Evolutionary conservation across 2,329 filamentous ascomycete species (phyloP).

Genomic region (Neonectria magnoliae): DNA sequence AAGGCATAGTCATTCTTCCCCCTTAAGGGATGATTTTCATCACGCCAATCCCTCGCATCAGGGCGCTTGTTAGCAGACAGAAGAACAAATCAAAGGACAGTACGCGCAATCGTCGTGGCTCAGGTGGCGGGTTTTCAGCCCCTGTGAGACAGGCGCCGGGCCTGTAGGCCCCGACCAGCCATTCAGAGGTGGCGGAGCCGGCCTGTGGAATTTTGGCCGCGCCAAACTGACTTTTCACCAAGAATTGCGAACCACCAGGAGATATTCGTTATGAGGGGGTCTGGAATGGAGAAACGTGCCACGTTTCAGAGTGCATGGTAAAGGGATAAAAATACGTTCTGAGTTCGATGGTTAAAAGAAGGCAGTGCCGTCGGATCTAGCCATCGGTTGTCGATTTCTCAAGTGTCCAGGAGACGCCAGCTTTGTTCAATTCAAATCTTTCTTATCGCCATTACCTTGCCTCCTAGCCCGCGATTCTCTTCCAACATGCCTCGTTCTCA

Average conservation of each 20-base stretch:
- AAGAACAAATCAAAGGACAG: too few species aligned
- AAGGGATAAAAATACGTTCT: neutral
- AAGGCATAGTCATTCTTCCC: neutral
- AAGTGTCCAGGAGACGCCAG: neutral
- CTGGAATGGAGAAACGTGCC: slow-evolving; percentile 28
- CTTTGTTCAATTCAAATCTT: neutral
- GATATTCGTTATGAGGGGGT: slow-evolving; percentile 4
- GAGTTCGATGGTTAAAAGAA: neutral
- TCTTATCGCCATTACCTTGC: neutral
- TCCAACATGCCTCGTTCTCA: slow-evolving; percentile 24
- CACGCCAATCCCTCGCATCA: neutral
- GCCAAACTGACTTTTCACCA: slow-evolving; percentile 13
- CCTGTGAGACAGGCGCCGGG: neutral
- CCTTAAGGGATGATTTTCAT: neutral
- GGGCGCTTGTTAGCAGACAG: neutral
- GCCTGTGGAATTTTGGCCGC: slow-evolving; percentile 27
- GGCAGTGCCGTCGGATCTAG: neutral
- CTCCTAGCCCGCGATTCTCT: neutral
- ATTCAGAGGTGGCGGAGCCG: slow-evolving; percentile 11
- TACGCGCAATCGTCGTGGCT: neutral
- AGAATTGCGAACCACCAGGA: slow-evolving; percentile 17
- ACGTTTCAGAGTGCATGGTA: neutral
- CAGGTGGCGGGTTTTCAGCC: neutral
- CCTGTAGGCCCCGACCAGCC: neutral
- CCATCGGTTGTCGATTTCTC: neutral